phyloP scores from a whole-genome alignment of 345 rosid species.

The Litchi chinensis region DNA sequence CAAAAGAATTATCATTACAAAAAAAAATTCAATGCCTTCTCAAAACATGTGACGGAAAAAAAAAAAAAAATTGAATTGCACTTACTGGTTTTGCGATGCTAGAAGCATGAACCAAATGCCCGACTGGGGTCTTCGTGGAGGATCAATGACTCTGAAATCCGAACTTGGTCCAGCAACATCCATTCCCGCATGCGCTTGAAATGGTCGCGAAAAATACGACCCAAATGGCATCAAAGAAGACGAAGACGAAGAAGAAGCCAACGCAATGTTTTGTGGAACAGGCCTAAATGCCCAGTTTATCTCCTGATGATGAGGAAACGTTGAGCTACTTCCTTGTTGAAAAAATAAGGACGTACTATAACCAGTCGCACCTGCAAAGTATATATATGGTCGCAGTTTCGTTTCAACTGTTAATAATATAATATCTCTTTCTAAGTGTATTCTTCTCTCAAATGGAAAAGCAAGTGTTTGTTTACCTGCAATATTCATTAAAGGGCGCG shows the following conservation, averaged over 20 bases:
- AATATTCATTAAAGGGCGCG: constrained; percentile 26
- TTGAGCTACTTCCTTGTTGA: constrained; percentile 50
- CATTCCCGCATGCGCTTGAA: constrained; percentile 47
- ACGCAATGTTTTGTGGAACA: constrained; percentile 38
- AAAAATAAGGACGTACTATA: constrained; percentile 38
- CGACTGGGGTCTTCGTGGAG: constrained; percentile 79
- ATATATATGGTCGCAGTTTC: too few species aligned
- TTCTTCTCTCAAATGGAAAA: neutral
- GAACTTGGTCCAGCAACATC: constrained; percentile 68
- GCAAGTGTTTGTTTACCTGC: constrained; percentile 12
- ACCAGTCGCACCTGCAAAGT: constrained; percentile 9
- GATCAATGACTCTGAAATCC: constrained; percentile 71
- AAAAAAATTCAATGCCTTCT: neutral
- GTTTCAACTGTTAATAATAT: neutral
- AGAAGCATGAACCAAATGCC: constrained; percentile 96
- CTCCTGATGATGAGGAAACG: constrained; percentile 53
- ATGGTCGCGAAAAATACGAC: constrained; percentile 58
- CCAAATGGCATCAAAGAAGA: constrained; percentile 63
- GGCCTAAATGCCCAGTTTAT: constrained; percentile 74
- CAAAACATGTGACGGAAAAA: neutral
- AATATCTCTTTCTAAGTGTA: neutral
- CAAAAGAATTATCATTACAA: constrained; percentile 5
- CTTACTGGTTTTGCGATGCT: constrained; percentile 96
- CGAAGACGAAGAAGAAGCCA: constrained; percentile 37
- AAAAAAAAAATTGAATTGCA: constrained; percentile 15